phyloP scores from a whole-genome alignment of 768 basidiomycete genomes.

The Collybiopsis luxurians region DNA sequence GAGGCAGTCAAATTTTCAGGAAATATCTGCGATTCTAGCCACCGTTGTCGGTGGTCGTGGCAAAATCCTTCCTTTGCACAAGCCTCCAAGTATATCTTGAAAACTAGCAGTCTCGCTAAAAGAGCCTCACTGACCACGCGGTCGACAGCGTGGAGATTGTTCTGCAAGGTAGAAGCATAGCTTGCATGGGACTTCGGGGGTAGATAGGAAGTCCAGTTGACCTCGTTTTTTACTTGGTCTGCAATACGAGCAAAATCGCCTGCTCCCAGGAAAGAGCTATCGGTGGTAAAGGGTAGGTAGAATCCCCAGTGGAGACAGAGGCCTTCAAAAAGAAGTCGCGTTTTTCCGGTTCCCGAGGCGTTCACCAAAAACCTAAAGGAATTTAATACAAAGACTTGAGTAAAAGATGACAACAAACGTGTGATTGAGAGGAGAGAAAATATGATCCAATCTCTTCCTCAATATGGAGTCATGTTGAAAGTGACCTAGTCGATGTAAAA shows the following conservation, averaged over 20 bases:
- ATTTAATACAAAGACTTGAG: no score
- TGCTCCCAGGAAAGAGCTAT: neutral
- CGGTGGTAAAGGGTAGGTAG: neutral
- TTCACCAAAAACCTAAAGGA: neutral
- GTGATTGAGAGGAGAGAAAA: neutral
- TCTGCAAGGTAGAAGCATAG: neutral
- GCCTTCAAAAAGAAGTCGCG: neutral
- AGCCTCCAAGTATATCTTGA: neutral
- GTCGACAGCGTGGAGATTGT: neutral
- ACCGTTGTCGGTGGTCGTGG: neutral
- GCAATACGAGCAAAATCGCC: neutral
- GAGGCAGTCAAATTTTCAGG: neutral
- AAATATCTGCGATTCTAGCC: slow-evolving; percentile 1
- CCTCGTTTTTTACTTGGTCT: neutral
- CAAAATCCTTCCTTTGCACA: neutral
- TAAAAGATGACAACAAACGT: no score
- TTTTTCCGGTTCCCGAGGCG: slow-evolving; percentile 5
- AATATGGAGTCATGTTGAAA: neutral
- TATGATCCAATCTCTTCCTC: neutral
- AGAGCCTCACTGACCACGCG: neutral
- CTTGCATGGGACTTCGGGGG: neutral
- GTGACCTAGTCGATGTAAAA: neutral
- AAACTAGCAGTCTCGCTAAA: neutral
- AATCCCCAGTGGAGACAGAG: slow-evolving; percentile 4
- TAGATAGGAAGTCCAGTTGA: neutral